Percentiles rank a stretch among this genome's conserved stretches.
These are phyloP conservation scores for Barnettozyma sp. DNA, from an alignment of 805 yeast genomes.

Conservation along the genomic window DNA sequence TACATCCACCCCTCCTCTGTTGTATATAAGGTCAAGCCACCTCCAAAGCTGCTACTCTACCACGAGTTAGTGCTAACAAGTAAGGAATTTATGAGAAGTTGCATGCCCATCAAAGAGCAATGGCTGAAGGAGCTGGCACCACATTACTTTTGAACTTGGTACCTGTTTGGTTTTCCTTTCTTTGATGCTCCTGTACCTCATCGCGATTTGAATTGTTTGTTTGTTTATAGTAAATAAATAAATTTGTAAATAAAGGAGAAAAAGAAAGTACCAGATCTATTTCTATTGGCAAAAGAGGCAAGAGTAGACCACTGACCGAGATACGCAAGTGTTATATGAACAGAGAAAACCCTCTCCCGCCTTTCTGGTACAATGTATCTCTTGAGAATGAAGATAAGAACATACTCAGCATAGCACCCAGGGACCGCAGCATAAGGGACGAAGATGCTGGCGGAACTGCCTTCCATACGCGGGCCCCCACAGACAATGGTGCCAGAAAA, in stretches of 20 bases:
- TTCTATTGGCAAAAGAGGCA: no score
- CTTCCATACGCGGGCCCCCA: conserved; percentile 35
- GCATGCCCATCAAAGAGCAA: conserved; percentile 61
- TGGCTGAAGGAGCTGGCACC: conserved; percentile 77
- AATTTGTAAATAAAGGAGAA: no score
- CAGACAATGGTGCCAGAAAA: background rate
- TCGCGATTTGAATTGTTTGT: no score
- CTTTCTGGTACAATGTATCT: conserved; percentile 29
- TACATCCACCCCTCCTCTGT: conserved; percentile 83
- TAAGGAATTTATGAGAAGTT: conserved; percentile 82
- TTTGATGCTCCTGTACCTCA: no score
- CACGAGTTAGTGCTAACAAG: conserved; percentile 81
- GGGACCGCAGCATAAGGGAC: conserved; percentile 34
- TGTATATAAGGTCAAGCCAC: conserved; percentile 57
- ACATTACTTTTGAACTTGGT: conserved; percentile 31
- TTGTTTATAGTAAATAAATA: no score
- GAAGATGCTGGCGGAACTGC: conserved; percentile 37
- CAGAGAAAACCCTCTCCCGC: conserved; percentile 16
- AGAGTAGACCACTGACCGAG: background rate
- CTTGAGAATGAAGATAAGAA: conserved; percentile 23
- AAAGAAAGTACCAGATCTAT: no score
- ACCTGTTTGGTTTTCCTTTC: no score
- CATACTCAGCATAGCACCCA: conserved; percentile 34
- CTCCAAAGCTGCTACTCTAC: conserved; percentile 66
- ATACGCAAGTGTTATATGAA: conserved; percentile 11